A percentile compares a stretch with the other conserved stretches of the same genome.
Conservation (phyloP, 2,329 filamentous ascomycete genomes). For the Fusarium chaquense region DNA sequence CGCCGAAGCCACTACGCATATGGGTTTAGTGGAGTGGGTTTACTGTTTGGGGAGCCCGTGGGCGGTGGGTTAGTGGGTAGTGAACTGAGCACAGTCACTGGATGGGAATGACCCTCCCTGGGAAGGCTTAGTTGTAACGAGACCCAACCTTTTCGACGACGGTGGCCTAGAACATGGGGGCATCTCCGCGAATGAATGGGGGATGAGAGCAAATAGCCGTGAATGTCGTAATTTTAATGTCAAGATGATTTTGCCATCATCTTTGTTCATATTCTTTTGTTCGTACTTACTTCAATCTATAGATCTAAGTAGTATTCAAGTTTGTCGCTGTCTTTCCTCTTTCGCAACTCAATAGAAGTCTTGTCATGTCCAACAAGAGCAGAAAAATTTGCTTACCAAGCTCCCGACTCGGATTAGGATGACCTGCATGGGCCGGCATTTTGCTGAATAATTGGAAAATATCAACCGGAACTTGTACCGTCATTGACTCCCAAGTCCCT, state of each 20-base stretch:
- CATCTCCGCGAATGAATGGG: conserved; percentile 21
- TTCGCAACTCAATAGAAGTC: conserved; percentile 7
- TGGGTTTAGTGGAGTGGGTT: conserved; percentile 28
- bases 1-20: conserved; percentile 46
- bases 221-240: conserved; percentile 25
- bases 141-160: conserved; percentile 13
- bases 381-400: conserved; percentile 30
- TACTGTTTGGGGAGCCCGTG: conserved; percentile 13
- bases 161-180: conserved; percentile 26
- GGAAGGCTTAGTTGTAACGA: conserved; percentile 26
- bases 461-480: conserved; percentile 26
- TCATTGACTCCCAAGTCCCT: conserved; percentile 40
- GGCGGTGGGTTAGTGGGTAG: conserved; percentile 42
- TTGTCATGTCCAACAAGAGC: not conserved
- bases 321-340: not conserved
- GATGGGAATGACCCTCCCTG: conserved; percentile 14
- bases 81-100: conserved; percentile 37
- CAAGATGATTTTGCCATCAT: conserved; percentile 6
- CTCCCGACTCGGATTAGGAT: conserved; percentile 7
- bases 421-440: conserved; percentile 8
- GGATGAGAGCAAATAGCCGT: not conserved
- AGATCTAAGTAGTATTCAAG: not conserved
- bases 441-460: conserved; percentile 46
- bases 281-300: not conserved
- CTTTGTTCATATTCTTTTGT: conserved; percentile 5